Conservation (phyloP, 495 filamentous ascomycete genomes). For the Aspergillus cristatus region DNA sequence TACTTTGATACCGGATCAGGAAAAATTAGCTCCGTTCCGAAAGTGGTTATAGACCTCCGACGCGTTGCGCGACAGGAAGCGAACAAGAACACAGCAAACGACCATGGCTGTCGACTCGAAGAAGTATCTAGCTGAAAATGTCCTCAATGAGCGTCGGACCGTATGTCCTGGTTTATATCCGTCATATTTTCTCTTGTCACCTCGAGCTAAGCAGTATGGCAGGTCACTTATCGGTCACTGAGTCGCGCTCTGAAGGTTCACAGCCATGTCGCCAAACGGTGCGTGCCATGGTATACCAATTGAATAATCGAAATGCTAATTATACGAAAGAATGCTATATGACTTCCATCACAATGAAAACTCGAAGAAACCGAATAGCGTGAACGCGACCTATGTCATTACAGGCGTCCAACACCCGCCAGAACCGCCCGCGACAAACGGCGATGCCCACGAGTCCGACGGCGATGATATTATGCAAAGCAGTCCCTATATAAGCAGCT, state of each 20-base stretch:
- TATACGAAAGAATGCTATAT: conserved; percentile 63
- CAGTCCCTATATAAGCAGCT: conserved; percentile 54
- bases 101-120: conserved; percentile 53
- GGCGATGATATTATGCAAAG: conserved; percentile 70
- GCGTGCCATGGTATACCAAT: conserved; percentile 13
- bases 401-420: conserved; percentile 46
- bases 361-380: conserved; percentile 56
- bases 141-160: conserved; percentile 67
- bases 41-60: no score
- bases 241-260: conserved; percentile 74
- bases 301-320: conserved; percentile 1
- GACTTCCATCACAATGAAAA: conserved; percentile 81
- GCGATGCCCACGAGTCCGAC: conserved; percentile 18
- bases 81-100: conserved; percentile 4
- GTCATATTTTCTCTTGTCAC: no score
- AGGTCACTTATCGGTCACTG: conserved; percentile 81
- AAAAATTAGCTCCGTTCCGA: no score
- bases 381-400: conserved; percentile 85
- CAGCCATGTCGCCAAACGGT: conserved; percentile 78
- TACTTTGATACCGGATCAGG: no score
- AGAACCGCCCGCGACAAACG: conserved; percentile 27
- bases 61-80: no score
- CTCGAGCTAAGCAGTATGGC: background rate
- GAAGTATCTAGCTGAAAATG: conserved; percentile 61
- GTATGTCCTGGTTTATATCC: conserved; percentile 36